Evolutionary conservation across 345 rosid genomes (phyloP).

Genomic region (Eucalyptus guilfoylei): DNA sequence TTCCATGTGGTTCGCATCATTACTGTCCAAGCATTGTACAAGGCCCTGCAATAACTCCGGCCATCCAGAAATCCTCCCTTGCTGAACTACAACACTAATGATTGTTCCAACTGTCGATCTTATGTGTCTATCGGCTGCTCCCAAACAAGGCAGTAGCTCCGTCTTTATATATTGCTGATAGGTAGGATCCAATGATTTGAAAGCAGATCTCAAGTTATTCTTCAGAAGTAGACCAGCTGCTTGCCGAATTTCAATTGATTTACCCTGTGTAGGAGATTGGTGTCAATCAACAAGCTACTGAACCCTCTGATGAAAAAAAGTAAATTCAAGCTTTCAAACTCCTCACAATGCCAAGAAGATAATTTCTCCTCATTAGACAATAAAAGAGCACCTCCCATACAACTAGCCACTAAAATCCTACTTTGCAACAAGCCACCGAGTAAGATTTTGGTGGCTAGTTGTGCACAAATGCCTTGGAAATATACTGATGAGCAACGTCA

Average conservation of each 20-base stretch:
- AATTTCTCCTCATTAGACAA: not conserved
- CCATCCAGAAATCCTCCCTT: slow-evolving; percentile 71
- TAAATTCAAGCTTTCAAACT: not conserved
- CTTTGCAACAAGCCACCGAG: not conserved
- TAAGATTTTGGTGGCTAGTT: not conserved
- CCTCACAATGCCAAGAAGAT: not conserved
- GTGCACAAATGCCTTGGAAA: not conserved
- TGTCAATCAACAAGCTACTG: not conserved
- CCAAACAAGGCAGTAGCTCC: slow-evolving; percentile 80
- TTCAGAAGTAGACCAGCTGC: slow-evolving; percentile 95
- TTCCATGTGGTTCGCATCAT: slow-evolving; percentile 85
- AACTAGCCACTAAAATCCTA: not conserved
- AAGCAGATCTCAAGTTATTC: slow-evolving; percentile 71
- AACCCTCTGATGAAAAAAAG: not conserved
- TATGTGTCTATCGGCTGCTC: slow-evolving; percentile 79
- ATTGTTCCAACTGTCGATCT: slow-evolving; percentile 90
- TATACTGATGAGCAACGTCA: not conserved
- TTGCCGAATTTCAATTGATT: slow-evolving; percentile 82
- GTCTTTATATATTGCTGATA: slow-evolving; percentile 60
- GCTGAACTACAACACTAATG: slow-evolving; percentile 66
- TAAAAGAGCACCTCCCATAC: not conserved
- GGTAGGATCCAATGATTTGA: slow-evolving; percentile 46
- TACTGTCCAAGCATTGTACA: slow-evolving; percentile 72
- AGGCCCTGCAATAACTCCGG: slow-evolving; percentile 83
- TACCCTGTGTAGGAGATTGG: slow-evolving; percentile 32